phyloP scores from a whole-genome alignment of 1,284 basidiomycete species.

The Coniferiporia sulphurascens region DNA sequence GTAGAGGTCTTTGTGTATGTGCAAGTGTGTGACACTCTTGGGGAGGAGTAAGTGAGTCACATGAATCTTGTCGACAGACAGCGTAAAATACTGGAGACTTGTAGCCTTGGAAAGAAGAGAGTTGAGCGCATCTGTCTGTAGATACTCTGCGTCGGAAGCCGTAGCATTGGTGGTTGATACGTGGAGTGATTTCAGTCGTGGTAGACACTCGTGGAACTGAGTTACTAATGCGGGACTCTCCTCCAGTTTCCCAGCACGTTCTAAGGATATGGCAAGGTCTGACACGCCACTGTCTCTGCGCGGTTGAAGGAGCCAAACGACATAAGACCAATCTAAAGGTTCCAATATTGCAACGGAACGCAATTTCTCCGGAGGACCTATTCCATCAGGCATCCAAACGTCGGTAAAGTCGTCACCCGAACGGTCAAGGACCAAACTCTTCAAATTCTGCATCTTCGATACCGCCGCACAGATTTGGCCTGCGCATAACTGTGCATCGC shows the following conservation, averaged over 20 bases:
- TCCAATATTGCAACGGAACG: not conserved
- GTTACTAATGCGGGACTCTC: not conserved
- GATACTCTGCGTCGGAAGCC: not conserved
- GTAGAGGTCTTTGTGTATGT: conserved; percentile 1
- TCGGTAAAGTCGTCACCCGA: too few species aligned
- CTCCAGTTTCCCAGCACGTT: not conserved
- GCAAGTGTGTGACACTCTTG: not conserved
- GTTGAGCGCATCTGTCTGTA: not conserved
- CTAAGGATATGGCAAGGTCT: not conserved
- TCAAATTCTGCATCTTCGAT: not conserved
- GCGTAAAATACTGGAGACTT: not conserved
- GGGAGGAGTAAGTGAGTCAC: not conserved
- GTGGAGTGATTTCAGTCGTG: not conserved
- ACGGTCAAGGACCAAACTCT: conserved; percentile 8
- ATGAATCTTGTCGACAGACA: not conserved
- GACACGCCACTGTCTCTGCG: not conserved
- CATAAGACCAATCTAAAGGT: not conserved
- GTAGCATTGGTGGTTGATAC: not conserved
- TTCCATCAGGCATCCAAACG: not conserved
- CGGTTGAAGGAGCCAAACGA: not conserved
- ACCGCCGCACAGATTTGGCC: not conserved
- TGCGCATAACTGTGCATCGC: not conserved
- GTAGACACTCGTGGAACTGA: not conserved
- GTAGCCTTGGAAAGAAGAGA: not conserved
- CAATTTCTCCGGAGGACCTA: not conserved